A percentile compares a stretch with the other conserved stretches of the same genome.
Evolutionary conservation across 2,329 filamentous ascomycete species (phyloP).

Genomic region (Geosmithia morbida): DNA sequence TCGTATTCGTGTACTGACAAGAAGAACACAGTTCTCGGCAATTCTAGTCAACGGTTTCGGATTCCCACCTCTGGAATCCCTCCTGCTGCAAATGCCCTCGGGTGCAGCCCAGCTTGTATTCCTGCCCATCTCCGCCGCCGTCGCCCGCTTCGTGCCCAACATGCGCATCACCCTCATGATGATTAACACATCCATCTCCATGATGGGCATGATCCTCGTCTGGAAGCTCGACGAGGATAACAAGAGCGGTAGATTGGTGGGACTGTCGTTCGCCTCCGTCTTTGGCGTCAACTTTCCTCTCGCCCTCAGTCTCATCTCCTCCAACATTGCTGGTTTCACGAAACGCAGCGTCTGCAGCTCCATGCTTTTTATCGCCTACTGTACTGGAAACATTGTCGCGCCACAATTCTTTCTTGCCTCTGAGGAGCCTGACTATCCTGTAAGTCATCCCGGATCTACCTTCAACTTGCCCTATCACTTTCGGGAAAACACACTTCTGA

Average conservation of each 20-base stretch:
- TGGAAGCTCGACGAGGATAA: constrained; percentile 1
- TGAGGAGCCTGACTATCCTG: neutral
- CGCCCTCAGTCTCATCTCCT: neutral
- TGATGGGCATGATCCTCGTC: constrained; percentile 3
- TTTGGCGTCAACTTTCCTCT: constrained; percentile 1
- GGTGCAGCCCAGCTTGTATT: neutral
- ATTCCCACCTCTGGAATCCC: constrained; percentile 9
- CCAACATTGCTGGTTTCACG: constrained; percentile 6
- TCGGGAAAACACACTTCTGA: neutral
- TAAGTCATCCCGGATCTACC: neutral
- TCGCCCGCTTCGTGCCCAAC: constrained; percentile 4
- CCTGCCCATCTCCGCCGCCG: neutral
- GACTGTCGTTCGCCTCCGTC: constrained; percentile 3
- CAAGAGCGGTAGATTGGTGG: constrained; percentile 5
- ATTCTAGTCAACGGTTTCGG: constrained; percentile 18
- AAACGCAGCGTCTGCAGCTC: constrained; percentile 7
- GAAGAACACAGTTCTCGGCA: constrained; percentile 8
- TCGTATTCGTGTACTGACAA: no score
- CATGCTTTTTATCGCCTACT: constrained; percentile 33
- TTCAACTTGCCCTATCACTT: neutral
- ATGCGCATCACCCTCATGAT: constrained; percentile 4
- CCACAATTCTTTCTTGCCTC: constrained; percentile 12
- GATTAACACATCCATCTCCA: constrained; percentile 3
- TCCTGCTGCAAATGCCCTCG: constrained; percentile 2
- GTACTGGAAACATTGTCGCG: constrained; percentile 38